Conservation (phyloP, 2,329 filamentous ascomycete genomes). For the Fonsecaea monophora region DNA sequence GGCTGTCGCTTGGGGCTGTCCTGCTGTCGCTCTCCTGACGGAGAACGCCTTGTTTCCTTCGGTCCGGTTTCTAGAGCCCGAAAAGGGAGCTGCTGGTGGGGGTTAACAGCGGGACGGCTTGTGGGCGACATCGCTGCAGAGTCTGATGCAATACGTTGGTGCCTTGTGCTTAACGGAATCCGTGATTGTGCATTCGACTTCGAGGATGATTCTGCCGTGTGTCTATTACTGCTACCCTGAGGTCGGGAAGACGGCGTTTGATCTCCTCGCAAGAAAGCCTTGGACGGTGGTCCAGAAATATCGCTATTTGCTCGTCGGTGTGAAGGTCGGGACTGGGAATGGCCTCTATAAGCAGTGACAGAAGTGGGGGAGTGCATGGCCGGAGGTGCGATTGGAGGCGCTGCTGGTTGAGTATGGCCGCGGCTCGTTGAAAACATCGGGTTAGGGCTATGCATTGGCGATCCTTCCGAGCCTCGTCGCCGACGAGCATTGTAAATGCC, state of each 20-base stretch:
- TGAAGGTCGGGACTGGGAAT: conserved; percentile 8
- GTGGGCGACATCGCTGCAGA: conserved; percentile 28
- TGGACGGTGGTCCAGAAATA: conserved; percentile 24
- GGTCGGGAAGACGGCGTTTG: conserved; percentile 14
- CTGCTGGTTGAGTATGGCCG: background rate
- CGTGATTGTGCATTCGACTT: conserved; percentile 27
- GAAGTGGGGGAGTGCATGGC: conserved; percentile 5
- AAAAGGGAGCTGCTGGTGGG: conserved; percentile 31
- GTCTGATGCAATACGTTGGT: conserved; percentile 32
- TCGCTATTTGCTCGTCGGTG: conserved; percentile 39
- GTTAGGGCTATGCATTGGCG: conserved; percentile 62
- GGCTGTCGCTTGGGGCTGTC: conserved; percentile 42
- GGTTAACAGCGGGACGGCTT: conserved; percentile 5
- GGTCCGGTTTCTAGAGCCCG: conserved; percentile 18
- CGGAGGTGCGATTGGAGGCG: conserved; percentile 11
- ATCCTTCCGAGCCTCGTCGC: conserved; percentile 74
- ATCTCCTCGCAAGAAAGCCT: background rate
- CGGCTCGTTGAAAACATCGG: conserved; percentile 46
- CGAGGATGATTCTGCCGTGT: conserved; percentile 9
- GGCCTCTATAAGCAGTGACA: background rate
- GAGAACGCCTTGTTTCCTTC: conserved; percentile 33
- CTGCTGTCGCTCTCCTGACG: conserved; percentile 26
- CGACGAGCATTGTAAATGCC: conserved; percentile 64
- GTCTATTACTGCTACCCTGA: background rate
- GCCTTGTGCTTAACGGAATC: conserved; percentile 34